Base-by-base conservation (phyloP, 345 rosid genomes). In the Salix exigua region DNA sequence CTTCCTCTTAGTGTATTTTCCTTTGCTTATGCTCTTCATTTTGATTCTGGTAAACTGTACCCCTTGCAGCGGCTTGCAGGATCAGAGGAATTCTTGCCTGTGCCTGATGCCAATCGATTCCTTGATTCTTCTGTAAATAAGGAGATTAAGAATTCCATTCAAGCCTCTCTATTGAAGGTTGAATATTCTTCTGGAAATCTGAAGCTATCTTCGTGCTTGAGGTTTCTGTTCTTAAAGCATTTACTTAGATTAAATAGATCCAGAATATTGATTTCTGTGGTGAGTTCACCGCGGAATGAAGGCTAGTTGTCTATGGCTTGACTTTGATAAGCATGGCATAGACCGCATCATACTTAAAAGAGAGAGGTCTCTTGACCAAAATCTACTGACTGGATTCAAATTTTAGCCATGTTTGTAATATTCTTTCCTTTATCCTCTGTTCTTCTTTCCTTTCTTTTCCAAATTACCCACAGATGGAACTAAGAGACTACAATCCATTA, bases 61-160 rank as follows among this genome's bases (percentile, higher is more conserved):
- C 80, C 76, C 83, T 77, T 85, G 83, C 92, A 94, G 98, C 92
- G 91, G 65, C 82, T 92, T 75, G 93, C 93, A 50, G 94, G 89
- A 74, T 86, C 88, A 66, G 97, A 94, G 78, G 98, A 94, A 85
- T 83, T 86, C 44, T 72, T 89, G 70, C 95, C 94, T 76, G 66
- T 80, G 66, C 88, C 89, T 35, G 86, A 80, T 64, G 73, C 79
- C 83, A 83, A 76, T 75, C 90, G 64, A 73, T 82, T 84, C 75
- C 25, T 76, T 4, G 88, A 84, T 81, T 79, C 85, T 76, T 81
- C 85, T 26, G 80, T 90, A 55, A 73, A 93, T 48, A 81, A 78
- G 81, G 94, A 89, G 79, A 85, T 88, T 70, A 90, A 85, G 84
- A 81, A 76, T 69, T 83, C 96, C 66, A 81, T 92, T 82, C 88